Conservation (phyloP, 2,329 filamentous ascomycete species). For the Exophiala calicioides region DNA sequence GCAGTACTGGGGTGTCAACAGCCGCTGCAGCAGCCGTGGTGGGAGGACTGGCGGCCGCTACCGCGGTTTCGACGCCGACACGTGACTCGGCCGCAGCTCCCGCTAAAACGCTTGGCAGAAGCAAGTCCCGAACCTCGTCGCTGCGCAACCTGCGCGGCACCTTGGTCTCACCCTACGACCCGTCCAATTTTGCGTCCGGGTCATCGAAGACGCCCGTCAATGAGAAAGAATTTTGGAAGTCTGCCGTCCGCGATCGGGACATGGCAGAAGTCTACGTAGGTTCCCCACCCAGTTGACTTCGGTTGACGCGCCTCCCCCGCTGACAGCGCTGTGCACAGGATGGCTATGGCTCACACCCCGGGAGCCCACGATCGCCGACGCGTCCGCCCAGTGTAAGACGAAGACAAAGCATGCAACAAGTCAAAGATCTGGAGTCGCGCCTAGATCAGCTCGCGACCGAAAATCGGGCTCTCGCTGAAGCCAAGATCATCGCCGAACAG, state of each 20-base stretch:
- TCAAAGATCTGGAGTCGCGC: conserved; percentile 79
- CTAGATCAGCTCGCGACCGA: conserved; percentile 84
- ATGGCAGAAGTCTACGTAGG: conserved; percentile 96
- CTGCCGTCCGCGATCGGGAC: conserved; percentile 58
- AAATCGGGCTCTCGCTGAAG: conserved; percentile 76
- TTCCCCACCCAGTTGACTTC: conserved; percentile 35
- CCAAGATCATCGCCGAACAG: conserved; percentile 69
- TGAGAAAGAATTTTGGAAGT: conserved; percentile 81
- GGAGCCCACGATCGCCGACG: conserved; percentile 86
- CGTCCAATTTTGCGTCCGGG: conserved; percentile 12
- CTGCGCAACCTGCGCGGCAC: conserved; percentile 39
- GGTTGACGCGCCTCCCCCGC: conserved; percentile 1
- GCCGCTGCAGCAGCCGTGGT: conserved; percentile 18
- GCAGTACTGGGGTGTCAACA: conserved; percentile 24
- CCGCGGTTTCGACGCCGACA: conserved; percentile 9
- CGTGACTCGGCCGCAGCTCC: conserved; percentile 26
- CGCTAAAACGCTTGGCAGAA: conserved; percentile 34
- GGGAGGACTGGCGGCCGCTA: conserved; percentile 4
- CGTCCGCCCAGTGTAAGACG: conserved; percentile 94
- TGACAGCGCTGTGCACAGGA: conserved; percentile 59
- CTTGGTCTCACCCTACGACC: conserved; percentile 30
- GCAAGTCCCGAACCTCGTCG: conserved; percentile 46
- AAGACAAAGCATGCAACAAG: conserved; percentile 94
- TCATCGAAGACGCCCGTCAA: conserved; percentile 59
- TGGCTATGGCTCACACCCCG: conserved; percentile 83